Percentiles rank a stretch among this genome's conserved stretches.
phyloP scores from a whole-genome alignment of 805 yeast genomes.

The Torulaspora delbrueckii region DNA sequence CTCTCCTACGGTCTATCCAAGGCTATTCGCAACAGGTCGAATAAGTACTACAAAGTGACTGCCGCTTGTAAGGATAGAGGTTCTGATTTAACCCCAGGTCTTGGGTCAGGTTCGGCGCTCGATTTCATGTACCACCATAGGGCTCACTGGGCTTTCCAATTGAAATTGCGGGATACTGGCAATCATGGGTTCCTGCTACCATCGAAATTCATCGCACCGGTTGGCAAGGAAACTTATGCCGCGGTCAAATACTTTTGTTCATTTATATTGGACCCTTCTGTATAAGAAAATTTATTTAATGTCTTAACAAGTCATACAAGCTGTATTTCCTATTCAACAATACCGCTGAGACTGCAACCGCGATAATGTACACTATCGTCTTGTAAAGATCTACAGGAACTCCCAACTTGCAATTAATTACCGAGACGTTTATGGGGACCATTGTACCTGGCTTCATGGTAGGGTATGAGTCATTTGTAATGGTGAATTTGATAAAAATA shows the following conservation, averaged over 20 bases:
- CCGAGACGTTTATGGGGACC: slow-evolving; percentile 23
- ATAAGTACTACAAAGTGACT: slow-evolving; percentile 61
- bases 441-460: slow-evolving; percentile 4
- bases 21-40: slow-evolving; percentile 59
- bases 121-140: slow-evolving; percentile 81
- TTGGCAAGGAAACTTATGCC: slow-evolving; percentile 67
- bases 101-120: slow-evolving; percentile 75
- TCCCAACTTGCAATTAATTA: slow-evolving; percentile 19
- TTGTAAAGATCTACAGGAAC: slow-evolving; percentile 27
- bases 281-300: slow-evolving; percentile 16
- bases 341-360: slow-evolving; percentile 8
- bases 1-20: slow-evolving; percentile 76
- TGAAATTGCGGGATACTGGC: slow-evolving; percentile 78
- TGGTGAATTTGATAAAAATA: slow-evolving; percentile 13
- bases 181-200: slow-evolving; percentile 80
- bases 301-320: slow-evolving; percentile 7
- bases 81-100: slow-evolving; percentile 63
- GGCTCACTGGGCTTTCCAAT: slow-evolving; percentile 80
- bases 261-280: slow-evolving; percentile 44
- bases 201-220: slow-evolving; percentile 61
- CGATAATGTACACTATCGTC: slow-evolving; percentile 14
- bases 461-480: slow-evolving; percentile 22
- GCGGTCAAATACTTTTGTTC: slow-evolving; percentile 64
- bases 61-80: slow-evolving; percentile 80
- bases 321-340: slow-evolving; percentile 10